Base-by-base conservation (phyloP, 2,329 filamentous ascomycete genomes). In the Calonectria hawksworthii region DNA sequence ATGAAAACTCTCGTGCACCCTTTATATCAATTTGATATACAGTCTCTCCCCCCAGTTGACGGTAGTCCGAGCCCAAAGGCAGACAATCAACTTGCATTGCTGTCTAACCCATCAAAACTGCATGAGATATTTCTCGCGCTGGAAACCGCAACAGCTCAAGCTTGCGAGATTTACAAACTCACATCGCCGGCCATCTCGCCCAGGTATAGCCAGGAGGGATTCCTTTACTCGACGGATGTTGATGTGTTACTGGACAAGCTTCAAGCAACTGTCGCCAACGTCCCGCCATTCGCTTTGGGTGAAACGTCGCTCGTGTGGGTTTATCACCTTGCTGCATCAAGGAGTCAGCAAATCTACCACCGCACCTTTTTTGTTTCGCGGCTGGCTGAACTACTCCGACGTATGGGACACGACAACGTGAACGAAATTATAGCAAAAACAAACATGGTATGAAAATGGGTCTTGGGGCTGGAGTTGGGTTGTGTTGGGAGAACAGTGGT, bases 1-100 rank as follows among this genome's bases (percentile, higher is more conserved):
- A 66, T 66, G 63, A 66, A 66, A 66, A 66, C 44, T 16, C 63
- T 66, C 2, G 63, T 66, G 32, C 63, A 66, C 21, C 63, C 63
- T 6, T 13, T 66, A 18, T 66, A 66, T 51, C 63, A 66, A 51
- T 66, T 66, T 10, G 63, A 66, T 36, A 51, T 66, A 10, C n/a
- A 66, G 30, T 66, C 63, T n/a, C 44, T 66, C 11, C 32, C 41
- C 13, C 21, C 36, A 13, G 23, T 2, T 28, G 63, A 18, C 18
- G 34, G 23, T 13, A 32, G 26, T 11, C 26, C 36, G 6, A 65
- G 26, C 44, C 38, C 50, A 11, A 66, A 66, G 30, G 30, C 41
- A 30, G 34, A 66, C 23, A 52, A 66, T 6, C 63, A 52, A 10
- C 41, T 66, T 18, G 21, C 41, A 21, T 5, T 28, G 9, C 7